phyloP scores from a whole-genome alignment of 2,329 filamentous ascomycete genomes.

The Phyllosticta paracitricarpa region DNA sequence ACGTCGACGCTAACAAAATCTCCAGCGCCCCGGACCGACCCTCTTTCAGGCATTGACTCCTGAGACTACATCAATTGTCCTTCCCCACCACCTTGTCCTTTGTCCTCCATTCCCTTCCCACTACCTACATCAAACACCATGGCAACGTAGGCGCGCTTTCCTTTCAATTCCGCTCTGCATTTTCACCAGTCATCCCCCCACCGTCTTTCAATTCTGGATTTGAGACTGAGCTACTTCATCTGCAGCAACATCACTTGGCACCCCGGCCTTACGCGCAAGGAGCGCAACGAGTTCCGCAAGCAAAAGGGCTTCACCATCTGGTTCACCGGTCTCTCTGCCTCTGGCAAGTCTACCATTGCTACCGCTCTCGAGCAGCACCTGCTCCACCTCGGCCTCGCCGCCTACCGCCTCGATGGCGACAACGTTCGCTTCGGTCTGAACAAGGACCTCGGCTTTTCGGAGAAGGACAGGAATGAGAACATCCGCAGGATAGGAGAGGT shows the following conservation, averaged over 20 bases:
- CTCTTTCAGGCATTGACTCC: neutral
- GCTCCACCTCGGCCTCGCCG: slow-evolving; percentile 68
- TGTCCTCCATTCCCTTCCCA: neutral
- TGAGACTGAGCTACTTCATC: neutral
- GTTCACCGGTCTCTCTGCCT: slow-evolving; percentile 94
- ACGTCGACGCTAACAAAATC: neutral
- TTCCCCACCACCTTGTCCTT: neutral
- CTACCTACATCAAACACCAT: slow-evolving; percentile 14
- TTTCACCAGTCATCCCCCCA: neutral
- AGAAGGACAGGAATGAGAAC: slow-evolving; percentile 92
- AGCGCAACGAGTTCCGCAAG: slow-evolving; percentile 64
- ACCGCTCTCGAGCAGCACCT: slow-evolving; percentile 96
- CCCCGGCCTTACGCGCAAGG: slow-evolving; percentile 64
- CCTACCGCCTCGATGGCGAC: slow-evolving; percentile 94
- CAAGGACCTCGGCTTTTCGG: slow-evolving; percentile 92
- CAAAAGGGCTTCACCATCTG: slow-evolving; percentile 93
- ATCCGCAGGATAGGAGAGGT: slow-evolving; percentile 88
- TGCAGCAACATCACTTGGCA: slow-evolving; percentile 85
- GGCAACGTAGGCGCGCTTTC: slow-evolving; percentile 23
- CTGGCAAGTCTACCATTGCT: slow-evolving; percentile 93
- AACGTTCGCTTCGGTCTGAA: slow-evolving; percentile 97
- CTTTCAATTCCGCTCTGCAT: neutral
- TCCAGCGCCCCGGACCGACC: neutral
- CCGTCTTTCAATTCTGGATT: neutral
- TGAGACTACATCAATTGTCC: neutral